Evolutionary conservation across 495 filamentous ascomycete species (phyloP).

Genomic region (Neurospora sp.): DNA sequence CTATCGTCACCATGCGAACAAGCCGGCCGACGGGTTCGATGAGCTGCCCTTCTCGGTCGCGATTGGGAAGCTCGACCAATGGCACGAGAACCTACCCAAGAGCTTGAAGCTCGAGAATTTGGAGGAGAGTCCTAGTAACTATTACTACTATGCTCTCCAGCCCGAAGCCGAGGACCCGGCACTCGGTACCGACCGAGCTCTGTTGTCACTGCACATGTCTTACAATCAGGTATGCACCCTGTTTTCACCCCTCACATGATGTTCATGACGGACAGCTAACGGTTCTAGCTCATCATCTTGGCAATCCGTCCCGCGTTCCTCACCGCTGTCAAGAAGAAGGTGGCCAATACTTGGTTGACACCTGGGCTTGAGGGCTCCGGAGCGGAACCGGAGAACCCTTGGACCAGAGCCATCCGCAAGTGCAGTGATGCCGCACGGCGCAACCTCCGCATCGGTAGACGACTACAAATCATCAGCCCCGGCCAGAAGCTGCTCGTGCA

Average conservation of each 20-base stretch:
- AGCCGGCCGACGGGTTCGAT: background rate
- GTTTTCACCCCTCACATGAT: background rate
- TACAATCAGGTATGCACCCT: conserved; percentile 27
- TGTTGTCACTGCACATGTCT: conserved; percentile 29
- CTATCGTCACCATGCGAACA: conserved; percentile 12
- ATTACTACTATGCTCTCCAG: background rate
- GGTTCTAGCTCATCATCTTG: conserved; percentile 27
- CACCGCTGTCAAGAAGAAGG: conserved; percentile 25
- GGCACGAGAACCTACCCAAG: conserved; percentile 14
- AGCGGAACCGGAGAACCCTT: conserved; percentile 12
- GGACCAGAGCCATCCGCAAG: conserved; percentile 8
- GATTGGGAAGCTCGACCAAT: conserved; percentile 15
- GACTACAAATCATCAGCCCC: conserved; percentile 15
- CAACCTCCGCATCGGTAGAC: conserved; percentile 24
- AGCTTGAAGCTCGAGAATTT: conserved; percentile 2
- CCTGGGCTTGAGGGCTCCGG: conserved; percentile 5
- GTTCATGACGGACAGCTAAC: conserved; percentile 1
- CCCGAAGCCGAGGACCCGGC: conserved; percentile 1
- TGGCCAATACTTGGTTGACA: conserved; percentile 16
- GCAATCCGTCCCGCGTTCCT: conserved; percentile 31
- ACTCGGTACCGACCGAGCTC: conserved; percentile 19
- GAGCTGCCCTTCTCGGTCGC: conserved; percentile 9
- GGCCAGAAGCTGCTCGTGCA: conserved; percentile 19
- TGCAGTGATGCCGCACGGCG: conserved; percentile 25
- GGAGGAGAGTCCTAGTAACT: conserved; percentile 1